Base-by-base conservation (phyloP, 805 yeast species). In the Candida pseudofarinosa region DNA sequence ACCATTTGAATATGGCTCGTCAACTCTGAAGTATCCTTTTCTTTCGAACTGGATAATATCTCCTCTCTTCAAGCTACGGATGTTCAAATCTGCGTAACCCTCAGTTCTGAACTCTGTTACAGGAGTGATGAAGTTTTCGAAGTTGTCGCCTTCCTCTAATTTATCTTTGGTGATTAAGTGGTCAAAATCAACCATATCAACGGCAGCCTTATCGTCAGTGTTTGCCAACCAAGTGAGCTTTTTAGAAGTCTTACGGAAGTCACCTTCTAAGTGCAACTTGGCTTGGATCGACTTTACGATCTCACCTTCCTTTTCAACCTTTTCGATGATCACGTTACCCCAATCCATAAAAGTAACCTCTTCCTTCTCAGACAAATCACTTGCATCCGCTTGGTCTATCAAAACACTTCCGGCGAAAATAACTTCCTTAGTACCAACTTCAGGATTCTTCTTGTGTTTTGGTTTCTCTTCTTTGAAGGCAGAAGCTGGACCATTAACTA, bases 311-410 rank as follows among this genome's bases (percentile, higher is more conserved):
- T 78, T 82, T 61, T 68, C 69, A 59, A 90, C 77, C 62, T 80
- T 79, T 51, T 84, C 78, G 51, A 90, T 71, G 52, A 91, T 85
- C 45, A 81, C 85, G 63, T 91, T 91, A 76, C 97, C 98, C 98
- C 98, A 91, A 69, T 91, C 97, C 98, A 91, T 91, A 58, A 91
- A 78, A n/a, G 98, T 91, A 49, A 90, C 74, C 72, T 91, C 98
- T 70, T 91, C 98, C 50, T 85, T 87, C 35, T 81, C 91, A 52
- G 76, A 80, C 35, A 75, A 63, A 5, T 71, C 54, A 47, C 83
- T 73, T 37, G 90, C 83, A 67, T 91, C 98, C 20, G 75, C 91
- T 71, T 87, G 96, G 60, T 90, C 97, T 56, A 91, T 74, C 54
- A 88, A 69, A 37, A 86, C 73, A 41, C 80, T 71, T 45, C 80